Evolutionary conservation across 2,329 filamentous ascomycete genomes (phyloP).

Genomic region (Curvularia verruculosa): DNA sequence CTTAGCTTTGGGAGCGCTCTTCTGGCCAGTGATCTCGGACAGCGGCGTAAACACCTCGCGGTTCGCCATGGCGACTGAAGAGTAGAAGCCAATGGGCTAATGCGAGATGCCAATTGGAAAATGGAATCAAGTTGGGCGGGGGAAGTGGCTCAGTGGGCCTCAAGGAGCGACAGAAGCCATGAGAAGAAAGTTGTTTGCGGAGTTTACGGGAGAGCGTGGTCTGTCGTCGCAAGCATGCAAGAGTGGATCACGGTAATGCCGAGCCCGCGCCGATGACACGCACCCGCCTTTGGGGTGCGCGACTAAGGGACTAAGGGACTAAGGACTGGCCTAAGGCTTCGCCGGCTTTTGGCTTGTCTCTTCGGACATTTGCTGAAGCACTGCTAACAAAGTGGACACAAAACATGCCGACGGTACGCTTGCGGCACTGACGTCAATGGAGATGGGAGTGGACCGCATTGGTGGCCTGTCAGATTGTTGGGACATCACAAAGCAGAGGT

Average conservation of each 20-base stretch:
- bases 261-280: conserved; percentile 24
- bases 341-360: neutral
- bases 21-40: conserved; percentile 46
- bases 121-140: neutral
- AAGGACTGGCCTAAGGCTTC: neutral
- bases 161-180: conserved; percentile 33
- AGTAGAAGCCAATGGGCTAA: conserved; percentile 3
- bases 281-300: conserved; percentile 26
- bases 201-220: conserved; percentile 17
- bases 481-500: neutral
- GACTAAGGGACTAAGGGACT: conserved; percentile 1
- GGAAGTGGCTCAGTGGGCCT: conserved; percentile 15
- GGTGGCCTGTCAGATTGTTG: neutral
- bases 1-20: conserved; percentile 39
- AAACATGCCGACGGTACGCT: neutral
- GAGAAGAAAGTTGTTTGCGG: conserved; percentile 14
- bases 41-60: conserved; percentile 46
- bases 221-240: conserved; percentile 16
- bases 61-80: conserved; percentile 42
- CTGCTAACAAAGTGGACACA: neutral
- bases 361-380: neutral
- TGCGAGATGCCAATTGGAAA: conserved; percentile 1
- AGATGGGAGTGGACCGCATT: neutral
- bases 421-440: neutral
- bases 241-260: conserved; percentile 29